Percentiles rank a stretch among this genome's conserved stretches.
Conservation (phyloP, 371 early-diverging fungal genomes). For the Apophysomyces ossiformis region DNA sequence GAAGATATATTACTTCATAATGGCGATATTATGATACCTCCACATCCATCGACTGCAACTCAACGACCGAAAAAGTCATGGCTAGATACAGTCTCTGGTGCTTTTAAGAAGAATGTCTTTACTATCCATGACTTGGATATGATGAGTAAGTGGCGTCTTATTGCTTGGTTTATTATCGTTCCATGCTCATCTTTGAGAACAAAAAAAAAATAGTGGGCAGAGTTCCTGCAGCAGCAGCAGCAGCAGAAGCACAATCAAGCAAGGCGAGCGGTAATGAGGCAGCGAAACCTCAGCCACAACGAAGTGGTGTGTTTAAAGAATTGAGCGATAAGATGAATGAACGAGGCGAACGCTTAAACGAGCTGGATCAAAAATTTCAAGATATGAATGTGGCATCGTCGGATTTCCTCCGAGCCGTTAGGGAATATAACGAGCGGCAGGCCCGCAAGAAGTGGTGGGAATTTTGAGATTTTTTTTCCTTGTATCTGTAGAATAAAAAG, state of each 20-base stretch:
- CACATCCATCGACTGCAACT: slow-evolving; percentile 38
- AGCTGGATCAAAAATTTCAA: slow-evolving; percentile 54
- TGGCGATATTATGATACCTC: slow-evolving; percentile 39
- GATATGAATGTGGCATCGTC: slow-evolving; percentile 58
- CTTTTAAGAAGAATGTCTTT: slow-evolving; percentile 47
- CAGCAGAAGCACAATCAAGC: slow-evolving; percentile 22
- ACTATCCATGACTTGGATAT: slow-evolving; percentile 53
- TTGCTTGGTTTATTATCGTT: too few species aligned
- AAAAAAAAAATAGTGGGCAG: slow-evolving; percentile 17
- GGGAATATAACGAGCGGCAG: slow-evolving; percentile 60
- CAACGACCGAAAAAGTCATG: slow-evolving; percentile 43
- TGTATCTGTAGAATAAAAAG: not conserved
- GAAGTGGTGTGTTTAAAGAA: slow-evolving; percentile 50
- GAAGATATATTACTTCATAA: slow-evolving; percentile 51
- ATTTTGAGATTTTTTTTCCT: slow-evolving; percentile 12
- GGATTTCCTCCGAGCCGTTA: slow-evolving; percentile 57
- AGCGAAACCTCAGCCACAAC: slow-evolving; percentile 1
- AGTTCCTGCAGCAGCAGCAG: slow-evolving; percentile 25
- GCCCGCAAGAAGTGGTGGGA: slow-evolving; percentile 47
- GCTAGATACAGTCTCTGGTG: slow-evolving; percentile 52
- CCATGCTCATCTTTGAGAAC: too few species aligned
- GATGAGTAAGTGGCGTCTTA: slow-evolving; percentile 42
- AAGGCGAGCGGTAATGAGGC: not conserved
- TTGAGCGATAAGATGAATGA: slow-evolving; percentile 57
- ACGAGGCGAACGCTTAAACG: slow-evolving; percentile 55